These are phyloP conservation scores for Solanum sparsipilum DNA, from an alignment of 257 asterid species.

Conservation along the genomic window DNA sequence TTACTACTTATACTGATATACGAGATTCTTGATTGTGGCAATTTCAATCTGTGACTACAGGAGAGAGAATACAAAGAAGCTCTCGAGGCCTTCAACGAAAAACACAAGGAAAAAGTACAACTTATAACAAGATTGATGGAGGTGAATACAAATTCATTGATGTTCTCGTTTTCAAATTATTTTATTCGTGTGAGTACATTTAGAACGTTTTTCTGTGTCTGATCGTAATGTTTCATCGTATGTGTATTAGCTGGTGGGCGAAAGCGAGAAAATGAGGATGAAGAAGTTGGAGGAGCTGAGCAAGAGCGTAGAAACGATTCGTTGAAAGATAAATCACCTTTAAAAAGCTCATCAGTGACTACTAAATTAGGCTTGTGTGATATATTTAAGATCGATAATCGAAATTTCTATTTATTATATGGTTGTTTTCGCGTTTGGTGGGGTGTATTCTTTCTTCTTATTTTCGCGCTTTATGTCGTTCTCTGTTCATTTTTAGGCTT, in stretches of 20 bases:
- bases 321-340: background rate
- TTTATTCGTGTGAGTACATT: background rate
- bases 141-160: conserved; percentile 9
- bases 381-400: conserved; percentile 6
- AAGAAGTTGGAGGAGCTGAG: conserved; percentile 55
- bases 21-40: background rate
- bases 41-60: conserved; percentile 9
- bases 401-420: background rate
- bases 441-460: background rate
- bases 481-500: background rate
- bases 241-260: conserved; percentile 36
- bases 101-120: conserved; percentile 44
- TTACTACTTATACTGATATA: background rate
- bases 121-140: conserved; percentile 39
- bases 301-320: conserved; percentile 34
- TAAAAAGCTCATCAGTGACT: background rate
- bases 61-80: conserved; percentile 57
- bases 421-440: background rate
- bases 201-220: background rate
- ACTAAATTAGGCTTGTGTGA: conserved; percentile 7
- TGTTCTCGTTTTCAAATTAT: background rate
- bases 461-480: background rate
- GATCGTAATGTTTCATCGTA: background rate
- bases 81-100: conserved; percentile 43
- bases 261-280: conserved; percentile 48